Evolutionary conservation across 257 asterid genomes (phyloP), one percentile per base, ranked within the genome.

Genomic region (Solanum habrochaites): DNA sequence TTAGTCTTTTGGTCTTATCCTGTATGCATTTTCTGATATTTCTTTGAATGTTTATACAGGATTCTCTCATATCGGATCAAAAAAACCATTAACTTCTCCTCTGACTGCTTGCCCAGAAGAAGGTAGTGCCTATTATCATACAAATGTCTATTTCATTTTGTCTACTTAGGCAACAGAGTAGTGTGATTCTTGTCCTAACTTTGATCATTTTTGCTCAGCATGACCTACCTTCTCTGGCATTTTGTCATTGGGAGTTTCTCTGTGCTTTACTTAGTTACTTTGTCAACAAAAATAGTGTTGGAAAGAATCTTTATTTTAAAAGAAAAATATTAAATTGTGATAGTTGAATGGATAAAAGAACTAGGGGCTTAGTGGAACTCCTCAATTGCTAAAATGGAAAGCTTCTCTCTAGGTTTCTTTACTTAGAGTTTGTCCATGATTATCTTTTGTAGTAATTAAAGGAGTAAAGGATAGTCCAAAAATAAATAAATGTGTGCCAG

Each of bases 1-100:
- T 25, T 85, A 60, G 27, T 69, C 52, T 35, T 83, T 82, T 85
- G 32, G 10, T 84, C 32, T 32, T 31, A 27, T 86, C 64, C 74
- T 72, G 18, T 89, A 75, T 66, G 75, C 74, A 47, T 71, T 85
- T 85, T 35, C 83, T 58, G 78, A 39, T 85, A 83, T 89, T 88
- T 86, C 91, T 90, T 66, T 86, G 84, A 67, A 69, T 90, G 87
- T 85, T 86, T 72, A 83, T 91, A n/a, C 93, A 97, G 99, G 99
- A 86, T 93, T 95, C 74, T 82, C 91, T 88, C 92, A 94, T n/a
- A 88, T 90, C 90, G 95, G 88, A 90, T 91, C 95, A 43, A 90
- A 90, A 86, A 91, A 86, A 85, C 89, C 92, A 83, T 86, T 86
- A 91, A 87, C 92, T 81, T 85, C 92, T 21, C 89, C 82, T 15